Conservation (phyloP, 2,329 filamentous ascomycete species). For the Cryphonectria carpinicola region DNA sequence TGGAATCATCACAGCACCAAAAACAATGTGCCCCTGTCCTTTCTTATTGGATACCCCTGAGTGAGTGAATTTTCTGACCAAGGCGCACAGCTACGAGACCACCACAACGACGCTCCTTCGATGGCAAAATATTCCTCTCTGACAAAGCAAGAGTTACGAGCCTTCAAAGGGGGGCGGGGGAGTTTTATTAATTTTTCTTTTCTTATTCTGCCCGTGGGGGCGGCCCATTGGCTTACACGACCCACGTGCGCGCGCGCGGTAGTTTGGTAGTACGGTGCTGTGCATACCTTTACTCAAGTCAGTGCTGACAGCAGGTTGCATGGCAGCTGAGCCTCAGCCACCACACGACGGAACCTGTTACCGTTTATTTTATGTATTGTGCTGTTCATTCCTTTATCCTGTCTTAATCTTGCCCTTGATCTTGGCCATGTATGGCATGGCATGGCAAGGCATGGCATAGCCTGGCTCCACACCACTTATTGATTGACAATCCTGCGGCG, state of each 20-base stretch:
- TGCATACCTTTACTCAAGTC: neutral
- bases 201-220: neutral
- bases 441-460: neutral
- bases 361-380: neutral
- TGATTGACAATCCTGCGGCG: neutral
- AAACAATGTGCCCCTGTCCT: no score
- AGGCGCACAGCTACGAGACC: neutral
- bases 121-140: neutral
- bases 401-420: neutral
- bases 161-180: no score
- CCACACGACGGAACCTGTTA: neutral
- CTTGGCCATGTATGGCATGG: neutral
- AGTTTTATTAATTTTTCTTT: neutral
- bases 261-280: neutral
- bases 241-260: slow-evolving; percentile 1
- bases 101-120: neutral
- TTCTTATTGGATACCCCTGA: neutral
- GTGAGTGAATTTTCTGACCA: neutral
- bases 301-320: neutral
- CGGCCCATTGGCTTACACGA: neutral
- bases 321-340: neutral
- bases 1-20: neutral
- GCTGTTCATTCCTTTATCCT: neutral
- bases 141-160: neutral
- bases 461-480: neutral